phyloP scores from a whole-genome alignment of 169 alveolate species.

The Neospora caninum region DNA sequence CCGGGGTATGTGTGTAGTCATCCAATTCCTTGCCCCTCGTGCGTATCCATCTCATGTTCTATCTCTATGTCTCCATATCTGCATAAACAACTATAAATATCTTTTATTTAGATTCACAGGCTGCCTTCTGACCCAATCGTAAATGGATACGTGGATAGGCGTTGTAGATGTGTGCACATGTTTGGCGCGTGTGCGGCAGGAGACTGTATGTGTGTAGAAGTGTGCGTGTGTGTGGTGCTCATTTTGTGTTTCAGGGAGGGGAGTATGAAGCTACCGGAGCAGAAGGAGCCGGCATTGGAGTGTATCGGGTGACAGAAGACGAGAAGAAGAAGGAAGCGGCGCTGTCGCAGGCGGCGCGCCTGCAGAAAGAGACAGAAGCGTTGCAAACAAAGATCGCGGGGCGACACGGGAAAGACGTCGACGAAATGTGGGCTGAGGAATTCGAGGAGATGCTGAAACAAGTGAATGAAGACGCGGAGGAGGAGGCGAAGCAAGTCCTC shows the following conservation, averaged over 20 bases:
- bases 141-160: too few species aligned
- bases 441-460: conserved; percentile 50
- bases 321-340: not conserved
- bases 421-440: conserved; percentile 63
- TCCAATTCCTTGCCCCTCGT: too few species aligned
- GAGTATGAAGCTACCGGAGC: conserved; percentile 85
- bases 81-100: too few species aligned
- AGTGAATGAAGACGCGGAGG: conserved; percentile 44
- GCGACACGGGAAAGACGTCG: conserved; percentile 43
- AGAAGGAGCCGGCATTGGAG: conserved; percentile 85
- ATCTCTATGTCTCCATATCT: too few species aligned
- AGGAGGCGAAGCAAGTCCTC: conserved; percentile 11
- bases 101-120: too few species aligned
- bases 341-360: conserved; percentile 8
- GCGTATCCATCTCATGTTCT: too few species aligned
- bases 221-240: not conserved
- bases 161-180: too few species aligned
- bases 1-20: too few species aligned
- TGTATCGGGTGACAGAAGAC: conserved; percentile 77
- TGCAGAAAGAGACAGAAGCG: conserved; percentile 34
- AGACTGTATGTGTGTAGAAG: not conserved
- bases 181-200: not conserved
- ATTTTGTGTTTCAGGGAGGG: not conserved
- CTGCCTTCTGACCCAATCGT: too few species aligned
- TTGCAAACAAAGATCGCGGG: not conserved